Percentiles rank a stretch among this genome's conserved stretches.
These are phyloP conservation scores for Setaria viridis DNA, from an alignment of 202 grass and related monocot genomes.

Conservation along the genomic window DNA sequence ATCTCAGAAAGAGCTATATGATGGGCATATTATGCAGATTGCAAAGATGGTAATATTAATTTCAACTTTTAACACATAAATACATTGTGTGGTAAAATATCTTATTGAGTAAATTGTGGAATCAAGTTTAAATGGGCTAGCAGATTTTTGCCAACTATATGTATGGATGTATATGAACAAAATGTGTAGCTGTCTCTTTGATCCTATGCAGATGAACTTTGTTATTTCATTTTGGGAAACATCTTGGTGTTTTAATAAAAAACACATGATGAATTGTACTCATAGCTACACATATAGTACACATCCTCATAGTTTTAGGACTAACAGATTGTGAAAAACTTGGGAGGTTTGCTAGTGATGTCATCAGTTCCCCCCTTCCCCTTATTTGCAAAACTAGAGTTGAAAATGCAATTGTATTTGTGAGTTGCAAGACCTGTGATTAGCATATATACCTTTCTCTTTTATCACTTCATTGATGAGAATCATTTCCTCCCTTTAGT, in stretches of 20 bases:
- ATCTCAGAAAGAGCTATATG: conserved; percentile 52
- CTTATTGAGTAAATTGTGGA: background rate
- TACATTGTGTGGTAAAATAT: background rate
- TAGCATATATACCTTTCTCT: background rate
- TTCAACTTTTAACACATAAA: background rate
- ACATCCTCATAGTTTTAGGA: background rate
- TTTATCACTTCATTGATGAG: background rate
- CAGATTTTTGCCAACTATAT: background rate
- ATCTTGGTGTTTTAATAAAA: background rate
- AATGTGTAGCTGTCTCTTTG: background rate
- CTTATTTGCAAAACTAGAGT: background rate
- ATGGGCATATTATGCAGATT: conserved; percentile 49
- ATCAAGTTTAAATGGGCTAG: background rate
- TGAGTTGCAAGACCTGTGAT: background rate
- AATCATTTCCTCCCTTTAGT: background rate
- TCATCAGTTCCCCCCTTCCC: background rate
- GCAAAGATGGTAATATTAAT: conserved; percentile 56
- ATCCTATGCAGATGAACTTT: background rate
- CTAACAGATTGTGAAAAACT: too few species aligned
- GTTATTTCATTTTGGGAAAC: background rate
- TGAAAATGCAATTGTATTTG: background rate
- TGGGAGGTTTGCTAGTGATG: background rate
- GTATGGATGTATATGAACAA: background rate
- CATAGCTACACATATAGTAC: background rate
- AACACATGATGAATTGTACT: background rate